A percentile compares a stretch with the other conserved stretches of the same genome.
phyloP scores from a whole-genome alignment of 2,329 filamentous ascomycete species.

The Triangularia setosa region DNA sequence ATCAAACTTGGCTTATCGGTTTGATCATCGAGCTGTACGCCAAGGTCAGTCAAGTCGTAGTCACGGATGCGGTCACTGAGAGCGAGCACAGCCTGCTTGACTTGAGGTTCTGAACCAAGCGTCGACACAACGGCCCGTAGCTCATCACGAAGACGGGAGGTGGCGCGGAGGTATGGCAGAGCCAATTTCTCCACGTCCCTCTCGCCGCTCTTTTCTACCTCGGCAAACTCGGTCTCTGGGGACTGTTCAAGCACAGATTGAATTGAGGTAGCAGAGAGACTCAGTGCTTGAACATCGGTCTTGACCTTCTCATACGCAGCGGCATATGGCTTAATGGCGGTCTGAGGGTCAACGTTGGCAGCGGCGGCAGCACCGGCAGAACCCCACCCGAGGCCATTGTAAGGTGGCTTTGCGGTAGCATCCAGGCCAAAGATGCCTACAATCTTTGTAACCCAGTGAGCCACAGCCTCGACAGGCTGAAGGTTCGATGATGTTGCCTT shows the following conservation, averaged over 20 bases:
- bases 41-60: slow-evolving; percentile 72
- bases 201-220: slow-evolving; percentile 41
- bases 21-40: slow-evolving; percentile 85
- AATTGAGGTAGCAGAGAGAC: slow-evolving; percentile 46
- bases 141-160: slow-evolving; percentile 58
- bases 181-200: slow-evolving; percentile 51
- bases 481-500: slow-evolving; percentile 44
- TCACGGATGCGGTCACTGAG: slow-evolving; percentile 81
- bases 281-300: slow-evolving; percentile 43
- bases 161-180: slow-evolving; percentile 51
- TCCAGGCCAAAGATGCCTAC: slow-evolving; percentile 83
- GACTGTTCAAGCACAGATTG: slow-evolving; percentile 41
- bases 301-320: slow-evolving; percentile 44
- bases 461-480: slow-evolving; percentile 52
- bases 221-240: slow-evolving; percentile 45
- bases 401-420: slow-evolving; percentile 51
- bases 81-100: slow-evolving; percentile 59
- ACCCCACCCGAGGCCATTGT: slow-evolving; percentile 55
- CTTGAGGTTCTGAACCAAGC: slow-evolving; percentile 51
- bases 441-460: slow-evolving; percentile 77
- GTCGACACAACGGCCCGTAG: slow-evolving; percentile 53
- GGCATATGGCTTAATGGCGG: slow-evolving; percentile 35
- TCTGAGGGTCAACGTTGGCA: slow-evolving; percentile 29
- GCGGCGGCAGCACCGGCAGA: slow-evolving; percentile 35
- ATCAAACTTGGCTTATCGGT: slow-evolving; percentile 67